Evolutionary conservation across 2,329 filamentous ascomycete genomes (phyloP).

Genomic region (Xylaria sp.): DNA sequence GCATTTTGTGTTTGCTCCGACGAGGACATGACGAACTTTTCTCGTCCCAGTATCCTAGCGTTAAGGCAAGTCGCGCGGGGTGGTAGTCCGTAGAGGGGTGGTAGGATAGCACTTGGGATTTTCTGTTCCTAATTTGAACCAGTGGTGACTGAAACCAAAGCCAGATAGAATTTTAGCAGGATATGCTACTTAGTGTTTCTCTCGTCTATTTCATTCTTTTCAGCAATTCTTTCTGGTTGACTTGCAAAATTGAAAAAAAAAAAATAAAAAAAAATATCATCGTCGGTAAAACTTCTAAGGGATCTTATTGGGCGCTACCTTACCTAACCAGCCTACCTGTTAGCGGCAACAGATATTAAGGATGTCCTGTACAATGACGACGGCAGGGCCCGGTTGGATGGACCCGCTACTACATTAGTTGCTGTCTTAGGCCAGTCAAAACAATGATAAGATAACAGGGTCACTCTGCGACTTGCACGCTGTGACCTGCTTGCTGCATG

Average conservation of each 20-base stretch:
- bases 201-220: background rate
- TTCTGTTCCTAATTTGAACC: background rate
- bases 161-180: background rate
- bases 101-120: background rate
- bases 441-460: slow-evolving; percentile 30
- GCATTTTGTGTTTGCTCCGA: slow-evolving; percentile 48
- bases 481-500: background rate
- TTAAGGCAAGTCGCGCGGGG: background rate
- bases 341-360: slow-evolving; percentile 23
- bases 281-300: too few relatives aligned
- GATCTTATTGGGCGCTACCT: background rate
- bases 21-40: slow-evolving; percentile 42
- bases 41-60: background rate
- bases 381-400: slow-evolving; percentile 9
- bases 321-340: background rate
- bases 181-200: background rate
- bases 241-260: too few relatives aligned
- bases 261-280: too few relatives aligned
- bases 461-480: background rate
- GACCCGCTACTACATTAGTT: slow-evolving; percentile 1
- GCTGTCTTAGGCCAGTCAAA: background rate
- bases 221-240: background rate
- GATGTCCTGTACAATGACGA: slow-evolving; percentile 32
- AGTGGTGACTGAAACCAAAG: background rate
- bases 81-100: slow-evolving; percentile 4